A percentile compares a stretch with the other conserved stretches of the same genome.
Conservation (phyloP, 1,284 basidiomycete species). For the Mycena citricolor region DNA sequence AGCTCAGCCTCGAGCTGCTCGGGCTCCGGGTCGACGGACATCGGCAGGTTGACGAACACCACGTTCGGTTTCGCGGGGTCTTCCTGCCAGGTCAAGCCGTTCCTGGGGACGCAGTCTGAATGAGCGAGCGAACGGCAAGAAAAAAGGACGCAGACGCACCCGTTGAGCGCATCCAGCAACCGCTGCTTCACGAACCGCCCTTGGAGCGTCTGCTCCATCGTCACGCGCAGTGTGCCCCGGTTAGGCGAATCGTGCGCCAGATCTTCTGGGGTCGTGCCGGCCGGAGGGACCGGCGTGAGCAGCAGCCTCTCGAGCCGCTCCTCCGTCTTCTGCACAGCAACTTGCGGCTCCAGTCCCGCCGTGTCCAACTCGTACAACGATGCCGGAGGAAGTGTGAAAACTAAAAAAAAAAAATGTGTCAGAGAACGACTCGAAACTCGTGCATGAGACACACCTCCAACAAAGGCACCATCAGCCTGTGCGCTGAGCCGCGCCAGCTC, state of each 20-base stretch:
- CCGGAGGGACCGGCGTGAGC: constrained; percentile 19
- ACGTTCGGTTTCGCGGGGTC: constrained; percentile 15
- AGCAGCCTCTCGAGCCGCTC: constrained; percentile 16
- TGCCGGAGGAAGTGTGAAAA: constrained; percentile 20
- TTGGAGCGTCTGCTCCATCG: constrained; percentile 21
- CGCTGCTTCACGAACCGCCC: constrained; percentile 17
- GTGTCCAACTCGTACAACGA: constrained; percentile 24
- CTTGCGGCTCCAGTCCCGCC: constrained; percentile 20
- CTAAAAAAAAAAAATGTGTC: constrained; percentile 4
- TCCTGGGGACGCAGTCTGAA: neutral
- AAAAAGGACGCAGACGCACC: constrained; percentile 2
- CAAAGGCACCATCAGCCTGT: constrained; percentile 22
- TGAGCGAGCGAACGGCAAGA: neutral
- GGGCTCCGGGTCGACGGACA: constrained; percentile 8
- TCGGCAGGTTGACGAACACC: constrained; percentile 12
- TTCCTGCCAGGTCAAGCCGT: constrained; percentile 18
- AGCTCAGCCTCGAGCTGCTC: no score
- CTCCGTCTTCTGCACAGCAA: constrained; percentile 20
- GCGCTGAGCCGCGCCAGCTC: constrained; percentile 17
- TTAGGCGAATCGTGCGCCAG: constrained; percentile 20
- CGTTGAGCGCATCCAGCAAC: constrained; percentile 10
- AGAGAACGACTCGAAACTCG: neutral
- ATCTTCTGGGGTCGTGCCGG: constrained; percentile 18
- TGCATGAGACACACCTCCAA: constrained; percentile 9
- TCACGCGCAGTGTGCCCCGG: constrained; percentile 16